Evolutionary conservation across 2,329 filamentous ascomycete genomes (phyloP).

Genomic region (Fusarium sp.): DNA sequence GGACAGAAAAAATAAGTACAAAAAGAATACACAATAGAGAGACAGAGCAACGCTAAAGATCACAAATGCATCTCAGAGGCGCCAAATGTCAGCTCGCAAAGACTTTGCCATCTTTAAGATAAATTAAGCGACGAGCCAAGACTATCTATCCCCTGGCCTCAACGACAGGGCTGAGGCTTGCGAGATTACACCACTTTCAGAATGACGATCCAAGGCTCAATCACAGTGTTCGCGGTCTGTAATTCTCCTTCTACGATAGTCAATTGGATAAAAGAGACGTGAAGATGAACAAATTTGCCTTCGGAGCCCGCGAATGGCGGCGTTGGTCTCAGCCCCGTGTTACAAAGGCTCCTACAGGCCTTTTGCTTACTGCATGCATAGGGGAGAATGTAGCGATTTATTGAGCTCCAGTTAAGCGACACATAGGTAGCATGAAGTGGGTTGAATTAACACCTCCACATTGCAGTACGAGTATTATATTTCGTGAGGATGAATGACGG

Average conservation of each 20-base stretch:
- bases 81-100: slow-evolving; percentile 20
- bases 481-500: background rate
- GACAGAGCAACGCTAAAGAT: background rate
- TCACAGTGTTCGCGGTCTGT: background rate
- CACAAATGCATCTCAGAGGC: slow-evolving; percentile 14
- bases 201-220: slow-evolving; percentile 22
- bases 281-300: background rate
- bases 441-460: background rate
- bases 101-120: slow-evolving; percentile 14
- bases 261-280: slow-evolving; percentile 3
- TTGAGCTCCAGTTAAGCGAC: background rate
- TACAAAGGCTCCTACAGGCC: slow-evolving; percentile 3
- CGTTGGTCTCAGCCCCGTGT: background rate
- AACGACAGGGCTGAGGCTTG: slow-evolving; percentile 34
- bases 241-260: slow-evolving; percentile 3
- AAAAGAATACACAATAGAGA: background rate
- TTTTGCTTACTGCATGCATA: slow-evolving; percentile 19
- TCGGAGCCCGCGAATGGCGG: slow-evolving; percentile 7
- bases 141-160: slow-evolving; percentile 37
- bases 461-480: background rate
- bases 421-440: background rate
- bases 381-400: slow-evolving; percentile 5
- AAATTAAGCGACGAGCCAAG: slow-evolving; percentile 45
- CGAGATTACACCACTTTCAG: slow-evolving; percentile 21
- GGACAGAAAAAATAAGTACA: background rate